Evolutionary conservation across 805 yeast species (phyloP), one percentile per base, ranked within the genome.

Genomic region (Zygosaccharomyces lentus): DNA sequence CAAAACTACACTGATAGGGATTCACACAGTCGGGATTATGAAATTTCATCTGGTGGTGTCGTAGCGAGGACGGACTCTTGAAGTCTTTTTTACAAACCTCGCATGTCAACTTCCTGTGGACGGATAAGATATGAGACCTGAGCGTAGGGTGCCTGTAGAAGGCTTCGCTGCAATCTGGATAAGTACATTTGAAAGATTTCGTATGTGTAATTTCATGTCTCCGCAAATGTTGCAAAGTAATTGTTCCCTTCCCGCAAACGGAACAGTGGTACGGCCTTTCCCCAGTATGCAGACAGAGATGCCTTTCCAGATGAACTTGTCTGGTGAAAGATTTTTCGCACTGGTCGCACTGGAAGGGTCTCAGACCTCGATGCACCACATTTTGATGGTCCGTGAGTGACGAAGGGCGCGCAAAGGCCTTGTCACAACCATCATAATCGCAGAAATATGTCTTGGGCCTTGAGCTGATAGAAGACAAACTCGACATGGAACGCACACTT

Each of bases 171-270:
- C 99, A 93, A 2, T 72, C 78, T 19, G 74, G 82, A 52, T 74
- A 69, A 2, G 74, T 56, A 62, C 96, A 88, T 19, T 52, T 49
- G 56, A 81, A 82, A 1, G 87, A 77, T 52, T 75, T 74, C 3
- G 80, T 79, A 62, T 93, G 98, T 2, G 95, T 84, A 31, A 77
- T 74, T 65, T 83, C 88, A 63, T 93, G 99, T 43, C 96, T 74
- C 50, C 75, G 78, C 46, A 88, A 70, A 59, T 90, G 97, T 66
- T 93, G 98, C 42, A 63, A 64, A 0, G 96, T 76, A 43, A 81
- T 82, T 42, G 86, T 83, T 2, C 96, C 96, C 64, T 88, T 89
- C 1, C 82, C 82, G 61, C 99, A 93, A 1, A 73, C 61, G 0
- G 79, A 64, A 58, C 98, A 90, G 34, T 73, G 76, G 59, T 75